Conservation (phyloP, 192 early-diverging fungal species). For the Chytriomyces confervae region DNA sequence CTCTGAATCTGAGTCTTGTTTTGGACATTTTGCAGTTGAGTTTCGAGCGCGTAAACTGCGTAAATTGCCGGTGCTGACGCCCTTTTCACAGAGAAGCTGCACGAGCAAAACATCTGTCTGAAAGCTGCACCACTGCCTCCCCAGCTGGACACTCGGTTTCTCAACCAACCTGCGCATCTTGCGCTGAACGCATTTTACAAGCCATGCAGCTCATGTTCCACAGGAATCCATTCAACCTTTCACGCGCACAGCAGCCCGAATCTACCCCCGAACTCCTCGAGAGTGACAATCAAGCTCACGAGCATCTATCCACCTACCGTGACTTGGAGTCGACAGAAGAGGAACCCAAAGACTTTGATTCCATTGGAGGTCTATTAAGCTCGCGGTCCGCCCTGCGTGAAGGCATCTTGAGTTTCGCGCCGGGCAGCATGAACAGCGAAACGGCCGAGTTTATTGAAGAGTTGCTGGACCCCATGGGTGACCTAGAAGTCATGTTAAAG, state of each 20-base stretch:
- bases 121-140: neutral
- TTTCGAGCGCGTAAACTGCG: neutral
- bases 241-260: conserved; percentile 2
- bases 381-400: conserved; percentile 28
- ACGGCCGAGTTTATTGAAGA: conserved; percentile 44
- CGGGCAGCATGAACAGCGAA: conserved; percentile 47
- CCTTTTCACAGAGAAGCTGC: neutral
- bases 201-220: conserved; percentile 44
- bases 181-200: conserved; percentile 28
- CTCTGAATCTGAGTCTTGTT: conserved; percentile 38
- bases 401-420: conserved; percentile 43
- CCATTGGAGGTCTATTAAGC: conserved; percentile 19
- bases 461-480: conserved; percentile 22
- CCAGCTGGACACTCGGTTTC: neutral
- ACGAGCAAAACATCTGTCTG: neutral
- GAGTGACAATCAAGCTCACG: neutral
- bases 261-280: neutral
- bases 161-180: neutral
- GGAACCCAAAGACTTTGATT: conserved; percentile 16
- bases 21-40: conserved; percentile 27
- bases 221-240: conserved; percentile 10
- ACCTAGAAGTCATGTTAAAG: conserved; percentile 2
- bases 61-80: neutral
- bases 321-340: neutral
- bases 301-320: neutral